Conservation (phyloP, 2,329 filamentous ascomycete species). For the Apiospora phragmitis region DNA sequence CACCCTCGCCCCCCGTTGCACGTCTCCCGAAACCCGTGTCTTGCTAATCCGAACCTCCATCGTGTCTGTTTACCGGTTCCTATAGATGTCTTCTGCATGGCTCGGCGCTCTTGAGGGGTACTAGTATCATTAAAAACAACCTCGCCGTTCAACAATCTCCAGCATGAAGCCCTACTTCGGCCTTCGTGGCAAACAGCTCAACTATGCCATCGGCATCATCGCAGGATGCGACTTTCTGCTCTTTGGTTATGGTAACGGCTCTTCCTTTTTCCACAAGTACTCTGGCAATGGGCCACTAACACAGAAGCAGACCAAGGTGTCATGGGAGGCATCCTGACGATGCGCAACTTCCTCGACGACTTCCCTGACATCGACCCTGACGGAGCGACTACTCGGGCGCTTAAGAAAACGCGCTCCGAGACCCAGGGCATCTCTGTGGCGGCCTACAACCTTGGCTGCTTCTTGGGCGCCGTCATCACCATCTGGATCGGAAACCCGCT, state of each 20-base stretch:
- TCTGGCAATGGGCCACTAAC: background rate
- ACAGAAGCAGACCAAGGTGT: slow-evolving; percentile 67
- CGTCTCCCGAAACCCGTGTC: background rate
- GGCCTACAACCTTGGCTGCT: slow-evolving; percentile 61
- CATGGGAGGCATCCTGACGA: slow-evolving; percentile 73
- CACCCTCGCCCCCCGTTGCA: background rate
- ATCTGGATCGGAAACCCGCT: slow-evolving; percentile 55
- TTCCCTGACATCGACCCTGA: slow-evolving; percentile 57
- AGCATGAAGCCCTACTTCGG: slow-evolving; percentile 56
- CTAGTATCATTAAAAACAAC: background rate
- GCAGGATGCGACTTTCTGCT: slow-evolving; percentile 73
- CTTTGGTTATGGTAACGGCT: slow-evolving; percentile 51
- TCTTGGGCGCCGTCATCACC: slow-evolving; percentile 47
- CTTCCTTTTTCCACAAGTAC: background rate
- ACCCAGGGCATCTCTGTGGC: slow-evolving; percentile 56
- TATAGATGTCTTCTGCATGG: background rate
- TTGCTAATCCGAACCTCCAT: background rate
- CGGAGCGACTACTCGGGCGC: slow-evolving; percentile 28
- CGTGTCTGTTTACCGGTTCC: background rate
- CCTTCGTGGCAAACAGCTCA: slow-evolving; percentile 64
- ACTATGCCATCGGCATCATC: slow-evolving; percentile 68
- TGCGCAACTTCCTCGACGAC: slow-evolving; percentile 57
- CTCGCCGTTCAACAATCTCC: background rate
- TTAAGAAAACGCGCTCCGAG: slow-evolving; percentile 46
- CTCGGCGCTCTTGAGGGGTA: background rate